These are phyloP conservation scores for Leccinum fallax DNA, from an alignment of 1,284 basidiomycete species.

Conservation along the genomic window DNA sequence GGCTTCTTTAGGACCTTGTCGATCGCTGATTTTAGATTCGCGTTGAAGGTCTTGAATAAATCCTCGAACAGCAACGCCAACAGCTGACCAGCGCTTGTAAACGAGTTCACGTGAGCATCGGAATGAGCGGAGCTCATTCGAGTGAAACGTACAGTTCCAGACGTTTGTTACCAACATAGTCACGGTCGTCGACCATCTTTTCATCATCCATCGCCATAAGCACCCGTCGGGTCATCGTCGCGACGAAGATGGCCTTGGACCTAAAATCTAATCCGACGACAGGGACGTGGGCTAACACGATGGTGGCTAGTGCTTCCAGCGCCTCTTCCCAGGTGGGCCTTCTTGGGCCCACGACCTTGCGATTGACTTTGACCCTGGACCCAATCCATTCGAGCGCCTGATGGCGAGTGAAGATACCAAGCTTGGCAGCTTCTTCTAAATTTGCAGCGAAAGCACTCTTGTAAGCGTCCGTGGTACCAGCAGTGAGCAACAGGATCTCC, in stretches of 20 bases:
- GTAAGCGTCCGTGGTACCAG: constrained; percentile 91
- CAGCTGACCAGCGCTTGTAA: constrained; percentile 87
- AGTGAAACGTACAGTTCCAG: constrained; percentile 80
- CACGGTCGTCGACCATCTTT: constrained; percentile 97
- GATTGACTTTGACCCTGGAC: constrained; percentile 86
- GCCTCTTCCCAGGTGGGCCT: constrained; percentile 94
- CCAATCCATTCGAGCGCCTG: constrained; percentile 98
- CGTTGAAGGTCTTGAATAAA: constrained; percentile 98
- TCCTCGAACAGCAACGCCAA: constrained; percentile 97
- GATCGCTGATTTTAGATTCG: constrained; percentile 93
- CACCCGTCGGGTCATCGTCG: constrained; percentile 96
- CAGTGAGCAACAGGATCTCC: constrained; percentile 94
- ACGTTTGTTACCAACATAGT: constrained; percentile 99
- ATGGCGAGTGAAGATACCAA: constrained; percentile 89
- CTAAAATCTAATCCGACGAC: constrained; percentile 91
- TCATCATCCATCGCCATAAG: constrained; percentile 97
- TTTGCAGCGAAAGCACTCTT: constrained; percentile 89
- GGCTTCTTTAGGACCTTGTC: constrained; percentile 99
- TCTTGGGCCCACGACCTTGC: constrained; percentile 77
- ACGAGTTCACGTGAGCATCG: constrained; percentile 34
- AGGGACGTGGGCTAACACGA: constrained; percentile 96
- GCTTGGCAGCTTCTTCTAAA: constrained; percentile 90
- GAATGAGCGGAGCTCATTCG: constrained; percentile 6
- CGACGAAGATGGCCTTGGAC: constrained; percentile 96
- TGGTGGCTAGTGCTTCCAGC: constrained; percentile 93